Conservation (phyloP, 2,329 filamentous ascomycete genomes). For the Epichloe sibirici region DNA sequence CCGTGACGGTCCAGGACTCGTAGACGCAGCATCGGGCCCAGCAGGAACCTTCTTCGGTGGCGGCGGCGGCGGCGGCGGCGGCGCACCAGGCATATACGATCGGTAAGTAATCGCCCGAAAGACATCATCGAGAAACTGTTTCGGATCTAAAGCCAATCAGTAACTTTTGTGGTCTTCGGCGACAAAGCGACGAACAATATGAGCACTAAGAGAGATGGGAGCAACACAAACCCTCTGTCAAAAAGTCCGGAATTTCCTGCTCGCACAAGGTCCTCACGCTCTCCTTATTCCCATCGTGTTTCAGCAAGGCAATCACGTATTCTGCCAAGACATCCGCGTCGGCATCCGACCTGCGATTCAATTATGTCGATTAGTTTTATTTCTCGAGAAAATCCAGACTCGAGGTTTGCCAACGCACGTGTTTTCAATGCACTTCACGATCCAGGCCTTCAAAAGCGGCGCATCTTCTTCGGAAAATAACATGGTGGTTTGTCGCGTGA, state of each 20-base stretch:
- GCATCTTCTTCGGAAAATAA: conserved; percentile 51
- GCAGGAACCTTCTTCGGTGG: not conserved
- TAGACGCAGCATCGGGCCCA: not conserved
- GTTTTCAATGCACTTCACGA: conserved; percentile 64
- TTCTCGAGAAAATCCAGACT: not conserved
- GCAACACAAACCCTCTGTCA: conserved; percentile 46
- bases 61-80: conserved; percentile 25
- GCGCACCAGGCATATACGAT: conserved; percentile 45
- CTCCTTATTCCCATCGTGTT: conserved; percentile 53
- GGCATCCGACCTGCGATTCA: conserved; percentile 51
- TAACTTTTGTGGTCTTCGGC: not conserved
- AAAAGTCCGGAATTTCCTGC: conserved; percentile 58
- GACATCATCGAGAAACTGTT: conserved; percentile 56
- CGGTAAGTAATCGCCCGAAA: conserved; percentile 53
- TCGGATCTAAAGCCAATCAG: conserved; percentile 17
- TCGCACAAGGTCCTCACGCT: conserved; percentile 56
- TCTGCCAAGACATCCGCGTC: conserved; percentile 74
- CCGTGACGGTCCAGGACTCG: conserved; percentile 10
- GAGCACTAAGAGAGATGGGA: not conserved
- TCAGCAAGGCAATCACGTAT: conserved; percentile 68
- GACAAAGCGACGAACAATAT: not conserved
- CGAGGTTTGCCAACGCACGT: conserved; percentile 41
- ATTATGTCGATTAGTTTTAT: too few species aligned
- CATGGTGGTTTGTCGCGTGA: conserved; percentile 27
- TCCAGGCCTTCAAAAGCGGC: conserved; percentile 59